Evolutionary conservation across 2,329 filamentous ascomycete species (phyloP), one percentile per base, ranked within the genome.

Genomic region (Fusarium pseudoanthophilum): DNA sequence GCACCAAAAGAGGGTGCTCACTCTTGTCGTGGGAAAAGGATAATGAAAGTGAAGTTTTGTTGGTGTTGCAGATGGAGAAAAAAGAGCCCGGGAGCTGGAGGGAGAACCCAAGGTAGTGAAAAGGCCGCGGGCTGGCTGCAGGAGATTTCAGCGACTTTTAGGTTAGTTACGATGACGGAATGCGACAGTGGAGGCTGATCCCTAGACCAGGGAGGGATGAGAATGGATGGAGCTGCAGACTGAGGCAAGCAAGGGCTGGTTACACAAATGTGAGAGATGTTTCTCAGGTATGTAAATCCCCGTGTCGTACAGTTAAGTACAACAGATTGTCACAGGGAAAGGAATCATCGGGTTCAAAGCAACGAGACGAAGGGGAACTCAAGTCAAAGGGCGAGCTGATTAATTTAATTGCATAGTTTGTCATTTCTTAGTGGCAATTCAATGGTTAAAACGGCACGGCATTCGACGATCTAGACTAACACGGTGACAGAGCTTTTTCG

Each of bases 101-200:
- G 64, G 39, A 55, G 28, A 6, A 56, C 15, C 28, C 15, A n/a
- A 42, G 40, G 21, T 49, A n/a, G 18, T n/a, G 30, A 42, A 43
- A 43, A n/a, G 51, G 59, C 42, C 39, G 70, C 55, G 61, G 64
- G 57, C 37, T 56, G 64, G 60, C 40, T 56, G 24, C 56, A 60
- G 68, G 70, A 75, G 74, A 72, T 68, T 75, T 75, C 64, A 64
- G 64, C 73, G 40, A 53, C n/a, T 62, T 55, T 63, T 67, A 30
- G 30, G 45, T 48, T 62, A 66, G 57, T 48, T 64, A 66, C 67
- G 74, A 76, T 76, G 75, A 76, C 72, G 74, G 75, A 77, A 77
- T 75, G 73, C 71, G 71, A 64, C 63, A 56, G 60, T 51, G 64
- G 62, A 71, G 67, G 60, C 32, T 40, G 53, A 67, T 46, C 51